Percentiles rank a stretch among this genome's conserved stretches.
Conservation (phyloP, 2,329 filamentous ascomycete species). For the Xylaria sp. region DNA sequence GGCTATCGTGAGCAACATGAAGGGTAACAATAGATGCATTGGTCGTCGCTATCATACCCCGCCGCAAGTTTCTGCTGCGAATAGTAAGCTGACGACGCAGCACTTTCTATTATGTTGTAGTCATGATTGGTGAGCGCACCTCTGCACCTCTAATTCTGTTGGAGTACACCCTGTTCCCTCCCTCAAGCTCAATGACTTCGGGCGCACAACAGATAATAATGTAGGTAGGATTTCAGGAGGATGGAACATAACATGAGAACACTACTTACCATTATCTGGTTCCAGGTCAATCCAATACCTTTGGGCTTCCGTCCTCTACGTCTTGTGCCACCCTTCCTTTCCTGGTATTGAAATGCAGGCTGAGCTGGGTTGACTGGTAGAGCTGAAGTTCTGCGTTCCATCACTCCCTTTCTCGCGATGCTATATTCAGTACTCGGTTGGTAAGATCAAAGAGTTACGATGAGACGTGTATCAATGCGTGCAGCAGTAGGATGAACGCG, state of each 20-base stretch:
- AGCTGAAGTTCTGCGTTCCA: too few relatives aligned
- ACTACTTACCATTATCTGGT: background rate
- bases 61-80: background rate
- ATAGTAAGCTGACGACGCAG: background rate
- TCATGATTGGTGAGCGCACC: slow-evolving; percentile 7
- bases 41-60: too few relatives aligned
- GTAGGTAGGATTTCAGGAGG: background rate
- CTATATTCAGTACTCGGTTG: background rate
- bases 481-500: too few relatives aligned
- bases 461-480: background rate
- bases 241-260: background rate
- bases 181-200: slow-evolving; percentile 7
- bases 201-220: background rate
- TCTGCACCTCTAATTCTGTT: background rate
- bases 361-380: too few relatives aligned
- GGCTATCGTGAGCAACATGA: background rate
- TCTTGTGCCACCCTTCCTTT: background rate
- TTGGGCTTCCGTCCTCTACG: background rate
- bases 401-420: background rate
- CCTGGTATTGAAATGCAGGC: too few relatives aligned
- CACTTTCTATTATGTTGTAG: background rate
- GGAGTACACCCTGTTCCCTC: background rate
- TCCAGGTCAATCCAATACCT: background rate
- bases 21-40: background rate
- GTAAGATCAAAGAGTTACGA: background rate